These are phyloP conservation scores for Eutypella sp. DNA, from an alignment of 2,329 filamentous ascomycete species.

Conservation along the genomic window DNA sequence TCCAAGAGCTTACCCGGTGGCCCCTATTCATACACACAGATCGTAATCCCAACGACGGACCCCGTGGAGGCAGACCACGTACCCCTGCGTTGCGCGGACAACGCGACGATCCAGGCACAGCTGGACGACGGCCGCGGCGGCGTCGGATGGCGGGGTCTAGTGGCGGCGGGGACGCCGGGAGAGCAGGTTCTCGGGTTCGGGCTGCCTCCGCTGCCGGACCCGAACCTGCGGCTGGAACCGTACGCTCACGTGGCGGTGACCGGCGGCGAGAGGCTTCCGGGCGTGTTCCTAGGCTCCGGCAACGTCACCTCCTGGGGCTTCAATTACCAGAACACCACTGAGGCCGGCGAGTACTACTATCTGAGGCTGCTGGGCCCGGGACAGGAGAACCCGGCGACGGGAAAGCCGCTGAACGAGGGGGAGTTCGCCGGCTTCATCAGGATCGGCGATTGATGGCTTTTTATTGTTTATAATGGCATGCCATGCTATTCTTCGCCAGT, in stretches of 20 bases:
- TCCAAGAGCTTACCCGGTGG: no score
- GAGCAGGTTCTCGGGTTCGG: constrained; percentile 17
- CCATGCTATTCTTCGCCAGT: neutral
- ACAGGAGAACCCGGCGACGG: constrained; percentile 15
- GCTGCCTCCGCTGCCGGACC: constrained; percentile 14
- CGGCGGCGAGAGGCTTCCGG: constrained; percentile 11
- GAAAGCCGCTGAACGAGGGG: constrained; percentile 13
- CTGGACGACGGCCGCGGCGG: constrained; percentile 11
- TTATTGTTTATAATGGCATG: neutral
- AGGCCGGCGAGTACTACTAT: constrained; percentile 17
- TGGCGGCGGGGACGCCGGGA: constrained; percentile 16
- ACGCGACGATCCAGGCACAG: constrained; percentile 12
- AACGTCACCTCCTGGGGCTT: constrained; percentile 18
- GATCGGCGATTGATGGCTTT: constrained; percentile 1
- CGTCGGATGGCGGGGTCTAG: constrained; percentile 11
- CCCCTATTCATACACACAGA: constrained; percentile 3
- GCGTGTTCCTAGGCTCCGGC: constrained; percentile 13
- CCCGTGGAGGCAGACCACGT: constrained; percentile 6
- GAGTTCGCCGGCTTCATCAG: constrained; percentile 16
- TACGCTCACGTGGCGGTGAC: constrained; percentile 13
- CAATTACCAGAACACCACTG: constrained; percentile 17
- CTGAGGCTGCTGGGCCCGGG: constrained; percentile 13
- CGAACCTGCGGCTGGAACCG: constrained; percentile 15
- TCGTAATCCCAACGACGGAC: constrained; percentile 11
- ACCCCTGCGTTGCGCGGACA: constrained; percentile 12